Evolutionary conservation across 2,329 filamentous ascomycete genomes (phyloP), one percentile per base, ranked within the genome.

Genomic region (Cadophora sp.): DNA sequence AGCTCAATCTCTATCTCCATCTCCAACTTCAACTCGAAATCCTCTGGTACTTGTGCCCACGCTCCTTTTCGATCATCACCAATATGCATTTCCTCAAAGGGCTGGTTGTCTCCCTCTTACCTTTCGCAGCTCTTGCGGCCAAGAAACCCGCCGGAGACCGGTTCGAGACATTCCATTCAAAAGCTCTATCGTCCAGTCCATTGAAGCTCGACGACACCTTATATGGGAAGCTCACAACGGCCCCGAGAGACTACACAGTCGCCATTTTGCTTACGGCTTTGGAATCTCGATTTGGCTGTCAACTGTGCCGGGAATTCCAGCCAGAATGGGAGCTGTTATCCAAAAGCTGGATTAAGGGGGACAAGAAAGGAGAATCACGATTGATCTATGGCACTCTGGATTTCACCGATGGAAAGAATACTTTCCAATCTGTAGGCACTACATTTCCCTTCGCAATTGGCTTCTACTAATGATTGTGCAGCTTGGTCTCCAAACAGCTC

Each of bases 401-500:
- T 80, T 99, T 99, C 77, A 79, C 84, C 48, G 89, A 97, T 74
- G 96, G 96, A 56, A 91, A 91, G 77, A 86, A 88, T 20, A 90
- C 91, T 2, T 99, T 99, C 76, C 88, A 97, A 81, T 92, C 91
- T 81, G 94, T 97, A 84, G 43, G 73, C 70, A 45, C 22, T 18
- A 18, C 39, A 1, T 71, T 48, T 45, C n/a, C 14, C 8, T 27
- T 50, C 43, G n/a, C 20, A 45, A 59, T 48, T 53, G 22, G 43
- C 33, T 48, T 62, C 67, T 68, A 58, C 70, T 65, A 20, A 53
- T n/a, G 27, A 18, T 14, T 62, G 33, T 47, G 39, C 73, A 98
- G 95, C 87, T 98, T 73, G 90, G 92, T 80, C 89, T 99, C 50
- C 93, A 97, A 89, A 97, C 95, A 56, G 96, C 96, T 7, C 96